Conservation (phyloP, 73 alveolate species). For the Uronychia setigera region DNA sequence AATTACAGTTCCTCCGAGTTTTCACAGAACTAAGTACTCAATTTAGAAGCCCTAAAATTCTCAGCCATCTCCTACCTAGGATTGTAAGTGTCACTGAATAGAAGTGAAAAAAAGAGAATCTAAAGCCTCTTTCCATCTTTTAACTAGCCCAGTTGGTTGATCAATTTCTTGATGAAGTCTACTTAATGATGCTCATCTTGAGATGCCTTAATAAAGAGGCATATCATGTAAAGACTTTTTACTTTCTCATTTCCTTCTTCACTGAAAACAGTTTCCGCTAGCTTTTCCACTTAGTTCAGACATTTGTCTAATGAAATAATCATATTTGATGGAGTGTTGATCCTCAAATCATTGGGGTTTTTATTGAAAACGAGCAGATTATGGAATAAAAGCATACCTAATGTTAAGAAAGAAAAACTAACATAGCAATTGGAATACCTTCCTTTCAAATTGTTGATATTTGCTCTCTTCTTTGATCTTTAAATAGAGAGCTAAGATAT, state of each 20-base stretch:
- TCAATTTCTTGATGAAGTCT: neutral
- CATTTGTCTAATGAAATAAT: too few relatives aligned
- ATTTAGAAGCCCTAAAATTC: neutral
- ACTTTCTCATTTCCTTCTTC: too few relatives aligned
- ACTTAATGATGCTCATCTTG: neutral
- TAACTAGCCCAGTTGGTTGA: neutral
- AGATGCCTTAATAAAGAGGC: neutral
- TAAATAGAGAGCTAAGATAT: neutral
- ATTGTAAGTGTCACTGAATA: neutral
- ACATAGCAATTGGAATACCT: too few relatives aligned
- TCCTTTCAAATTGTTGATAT: too few relatives aligned
- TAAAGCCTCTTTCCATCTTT: neutral
- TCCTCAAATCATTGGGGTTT: too few relatives aligned
- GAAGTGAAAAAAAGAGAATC: neutral
- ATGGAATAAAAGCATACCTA: neutral
- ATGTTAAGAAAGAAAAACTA: neutral
- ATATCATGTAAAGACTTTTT: neutral
- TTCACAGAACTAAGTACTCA: neutral
- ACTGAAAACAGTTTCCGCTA: too few relatives aligned
- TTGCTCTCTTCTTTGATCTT: too few relatives aligned
- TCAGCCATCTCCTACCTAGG: neutral
- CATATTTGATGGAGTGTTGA: too few relatives aligned
- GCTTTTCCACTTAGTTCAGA: too few relatives aligned
- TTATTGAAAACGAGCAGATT: neutral
- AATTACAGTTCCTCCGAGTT: neutral